Percentiles rank a stretch among this genome's conserved stretches.
phyloP scores from a whole-genome alignment of 2,329 filamentous ascomycete genomes.

The Pyrenochaeta sp. region DNA sequence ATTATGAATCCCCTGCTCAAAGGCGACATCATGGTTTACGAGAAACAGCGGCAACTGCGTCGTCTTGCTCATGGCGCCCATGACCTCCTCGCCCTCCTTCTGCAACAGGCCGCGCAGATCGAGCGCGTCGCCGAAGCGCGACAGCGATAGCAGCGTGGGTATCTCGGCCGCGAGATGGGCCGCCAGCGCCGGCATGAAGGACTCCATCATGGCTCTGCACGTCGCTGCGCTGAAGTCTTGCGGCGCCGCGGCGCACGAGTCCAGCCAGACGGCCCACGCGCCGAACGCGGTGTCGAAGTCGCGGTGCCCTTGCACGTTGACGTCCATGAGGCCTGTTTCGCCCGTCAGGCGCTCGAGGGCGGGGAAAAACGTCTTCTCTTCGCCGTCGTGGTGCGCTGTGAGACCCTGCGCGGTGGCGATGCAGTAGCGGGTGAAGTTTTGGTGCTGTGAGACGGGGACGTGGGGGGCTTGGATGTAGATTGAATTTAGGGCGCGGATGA shows the following conservation, averaged over 20 bases:
- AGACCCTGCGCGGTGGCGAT: constrained; percentile 67
- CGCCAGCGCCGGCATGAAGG: constrained; percentile 31
- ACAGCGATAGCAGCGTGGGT: constrained; percentile 25
- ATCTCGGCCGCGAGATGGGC: constrained; percentile 38
- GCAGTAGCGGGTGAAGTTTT: constrained; percentile 65
- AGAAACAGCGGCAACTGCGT: constrained; percentile 16
- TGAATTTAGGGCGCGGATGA: constrained; percentile 69
- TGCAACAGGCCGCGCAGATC: constrained; percentile 25
- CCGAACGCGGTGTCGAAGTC: constrained; percentile 61
- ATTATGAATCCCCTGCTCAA: constrained; percentile 20
- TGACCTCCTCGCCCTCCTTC: constrained; percentile 29
- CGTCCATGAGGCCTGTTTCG: constrained; percentile 61
- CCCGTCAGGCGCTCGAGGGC: constrained; percentile 61
- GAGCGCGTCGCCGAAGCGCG: constrained; percentile 27
- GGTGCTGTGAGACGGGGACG: constrained; percentile 60
- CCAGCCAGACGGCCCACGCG: constrained; percentile 62
- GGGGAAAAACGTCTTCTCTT: constrained; percentile 65
- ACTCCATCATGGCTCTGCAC: constrained; percentile 36
- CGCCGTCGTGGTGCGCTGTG: constrained; percentile 67
- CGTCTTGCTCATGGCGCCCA: constrained; percentile 19
- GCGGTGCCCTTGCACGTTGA: constrained; percentile 52
- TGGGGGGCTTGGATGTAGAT: constrained; percentile 67
- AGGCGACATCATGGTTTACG: constrained; percentile 23
- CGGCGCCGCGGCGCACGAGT: constrained; percentile 37
- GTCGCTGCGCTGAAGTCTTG: constrained; percentile 24